Evolutionary conservation across 1,139 yeast species (phyloP), one percentile per base, ranked within the genome.

Genomic region (Saccharomyces pastorianus): DNA sequence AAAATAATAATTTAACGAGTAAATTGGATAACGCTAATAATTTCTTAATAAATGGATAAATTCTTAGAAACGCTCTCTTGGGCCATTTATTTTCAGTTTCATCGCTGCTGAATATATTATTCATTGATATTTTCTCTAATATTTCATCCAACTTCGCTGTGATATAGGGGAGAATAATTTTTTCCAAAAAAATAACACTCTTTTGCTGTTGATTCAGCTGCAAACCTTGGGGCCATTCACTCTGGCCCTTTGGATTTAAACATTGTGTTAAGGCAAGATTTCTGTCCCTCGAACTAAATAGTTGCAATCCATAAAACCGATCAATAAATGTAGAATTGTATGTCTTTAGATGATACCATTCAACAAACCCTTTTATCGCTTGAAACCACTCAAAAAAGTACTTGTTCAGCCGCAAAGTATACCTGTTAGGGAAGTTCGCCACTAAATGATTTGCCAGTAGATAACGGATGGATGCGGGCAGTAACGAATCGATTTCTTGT

Each of bases 291-390:
- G 77, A 69, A 2, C 78, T 61, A 53, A 82, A 82, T 52, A 96
- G 73, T 67, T 90, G 89, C 61, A 93, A 72, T 1, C 97, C 98
- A 66, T 93, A 91, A 67, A 91, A 93, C 67, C 88, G 88, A 68
- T 91, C 98, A 0, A 96, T 88, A 63, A 93, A 89, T 2, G 95
- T 82, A 0, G 96, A 83, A 64, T 88, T 91, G 89, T 95, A 88
- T 54, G 78, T 76, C 53, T 74, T 78, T 51, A 91, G 69, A 63
- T 85, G 88, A 61, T 80, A 79, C 76, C 84, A 84, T 69, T 93
- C 97, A 1, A 91, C 74, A n/a, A 79, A 60, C 0, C 88, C 83
- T 67, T 93, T 74, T 1, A 80, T 59, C 9, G 85, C 70, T 61
- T 85, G 86, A 38, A 89, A 63, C 71, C 68, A 65, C 53, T 65